Percentiles rank a stretch among this genome's conserved stretches.
Conservation (phyloP, 768 basidiomycete species). For the Calvatia gigantea region DNA sequence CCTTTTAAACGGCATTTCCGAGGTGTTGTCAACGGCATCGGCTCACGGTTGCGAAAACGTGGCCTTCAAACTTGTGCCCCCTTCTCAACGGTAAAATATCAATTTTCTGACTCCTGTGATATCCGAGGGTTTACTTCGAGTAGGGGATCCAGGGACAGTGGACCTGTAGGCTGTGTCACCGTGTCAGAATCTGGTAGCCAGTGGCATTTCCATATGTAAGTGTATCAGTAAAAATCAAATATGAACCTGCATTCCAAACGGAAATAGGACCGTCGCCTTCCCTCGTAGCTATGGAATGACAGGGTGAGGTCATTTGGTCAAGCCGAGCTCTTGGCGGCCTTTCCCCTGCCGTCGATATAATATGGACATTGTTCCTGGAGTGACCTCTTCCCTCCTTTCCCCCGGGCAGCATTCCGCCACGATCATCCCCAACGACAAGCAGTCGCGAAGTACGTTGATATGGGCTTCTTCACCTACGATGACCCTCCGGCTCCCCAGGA, state of each 20-base stretch:
- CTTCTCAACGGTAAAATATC: not conserved
- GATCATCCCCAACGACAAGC: not conserved
- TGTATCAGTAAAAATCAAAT: not conserved
- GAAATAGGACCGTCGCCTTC: not conserved
- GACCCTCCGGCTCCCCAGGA: constrained; percentile 11
- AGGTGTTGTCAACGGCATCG: not conserved
- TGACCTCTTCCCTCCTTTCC: not conserved
- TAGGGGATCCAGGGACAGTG: no score
- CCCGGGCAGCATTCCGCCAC: not conserved
- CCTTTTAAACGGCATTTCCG: not conserved
- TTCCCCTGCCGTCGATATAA: not conserved
- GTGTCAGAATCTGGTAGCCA: not conserved
- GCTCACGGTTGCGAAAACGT: not conserved
- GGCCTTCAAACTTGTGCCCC: not conserved
- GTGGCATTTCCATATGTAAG: not conserved
- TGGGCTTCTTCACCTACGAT: not conserved
- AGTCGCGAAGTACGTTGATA: not conserved
- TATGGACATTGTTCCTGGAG: not conserved
- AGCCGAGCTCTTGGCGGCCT: not conserved
- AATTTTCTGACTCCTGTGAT: not conserved
- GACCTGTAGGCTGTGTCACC: no score
- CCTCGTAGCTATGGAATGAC: constrained; percentile 5
- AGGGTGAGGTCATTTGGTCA: constrained; percentile 7
- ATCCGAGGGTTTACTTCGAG: constrained; percentile 4
- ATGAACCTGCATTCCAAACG: constrained; percentile 4